Conservation (phyloP, 345 rosid genomes). For the Syzygium grande region DNA sequence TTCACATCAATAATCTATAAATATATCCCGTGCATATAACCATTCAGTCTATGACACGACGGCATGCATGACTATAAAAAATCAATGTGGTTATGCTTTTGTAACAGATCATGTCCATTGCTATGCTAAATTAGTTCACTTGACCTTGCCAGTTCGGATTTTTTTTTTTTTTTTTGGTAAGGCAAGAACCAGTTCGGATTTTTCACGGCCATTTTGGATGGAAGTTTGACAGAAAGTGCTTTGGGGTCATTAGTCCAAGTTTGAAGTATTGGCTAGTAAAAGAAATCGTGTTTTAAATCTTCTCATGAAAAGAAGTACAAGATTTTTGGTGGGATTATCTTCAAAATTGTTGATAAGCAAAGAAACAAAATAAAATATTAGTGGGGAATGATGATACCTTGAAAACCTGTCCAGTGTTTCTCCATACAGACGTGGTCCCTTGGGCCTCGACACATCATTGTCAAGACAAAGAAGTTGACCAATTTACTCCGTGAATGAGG, state of each 20-base stretch:
- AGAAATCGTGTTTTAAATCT: not conserved
- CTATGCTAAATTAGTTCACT: not conserved
- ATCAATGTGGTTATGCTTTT: not conserved
- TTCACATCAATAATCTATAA: not conserved
- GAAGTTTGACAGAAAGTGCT: not conserved
- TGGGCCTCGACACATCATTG: not conserved
- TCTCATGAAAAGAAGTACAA: not conserved
- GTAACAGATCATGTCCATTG: not conserved
- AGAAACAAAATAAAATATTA: not conserved
- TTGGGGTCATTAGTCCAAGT: not conserved
- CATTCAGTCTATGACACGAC: not conserved
- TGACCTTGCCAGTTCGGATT: not conserved
- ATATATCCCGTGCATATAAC: not conserved
- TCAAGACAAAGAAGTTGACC: not conserved
- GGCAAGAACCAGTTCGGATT: not conserved
- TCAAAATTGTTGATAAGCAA: not conserved
- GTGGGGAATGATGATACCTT: not conserved
- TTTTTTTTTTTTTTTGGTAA: no score
- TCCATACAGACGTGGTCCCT: not conserved
- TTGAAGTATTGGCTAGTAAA: not conserved
- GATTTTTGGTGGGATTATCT: not conserved
- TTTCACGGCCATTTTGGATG: not conserved
- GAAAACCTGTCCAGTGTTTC: not conserved
- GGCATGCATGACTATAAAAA: not conserved
- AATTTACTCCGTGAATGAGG: constrained; percentile 1